A percentile compares a stretch with the other conserved stretches of the same genome.
Conservation (phyloP, 108 stramenopile genomes). For the Fistulifera solaris region DNA sequence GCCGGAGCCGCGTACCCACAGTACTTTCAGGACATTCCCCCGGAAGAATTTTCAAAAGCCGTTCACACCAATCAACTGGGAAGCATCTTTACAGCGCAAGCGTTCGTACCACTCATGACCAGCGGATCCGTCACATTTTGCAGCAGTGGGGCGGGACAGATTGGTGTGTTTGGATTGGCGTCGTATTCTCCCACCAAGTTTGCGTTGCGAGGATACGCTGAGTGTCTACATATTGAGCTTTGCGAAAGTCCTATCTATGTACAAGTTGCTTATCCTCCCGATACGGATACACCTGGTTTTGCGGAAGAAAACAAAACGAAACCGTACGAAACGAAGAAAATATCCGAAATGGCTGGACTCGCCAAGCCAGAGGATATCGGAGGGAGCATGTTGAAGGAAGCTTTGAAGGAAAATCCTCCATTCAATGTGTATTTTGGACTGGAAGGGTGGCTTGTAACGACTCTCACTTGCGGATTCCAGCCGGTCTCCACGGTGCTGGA, state of each 20-base stretch:
- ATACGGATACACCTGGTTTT: conserved; percentile 96
- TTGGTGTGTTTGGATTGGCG: conserved; percentile 76
- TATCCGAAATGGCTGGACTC: conserved; percentile 56
- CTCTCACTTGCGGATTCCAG: conserved; percentile 65
- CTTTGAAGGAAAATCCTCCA: conserved; percentile 39
- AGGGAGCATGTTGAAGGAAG: conserved; percentile 46
- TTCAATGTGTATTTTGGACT: conserved; percentile 66
- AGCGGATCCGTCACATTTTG: conserved; percentile 47
- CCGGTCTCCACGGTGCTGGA: conserved; percentile 45
- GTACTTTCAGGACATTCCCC: conserved; percentile 41
- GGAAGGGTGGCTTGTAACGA: conserved; percentile 80
- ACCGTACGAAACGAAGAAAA: conserved; percentile 62
- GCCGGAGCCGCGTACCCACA: conserved; percentile 66
- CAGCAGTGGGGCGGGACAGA: conserved; percentile 66
- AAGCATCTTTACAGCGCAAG: conserved; percentile 49
- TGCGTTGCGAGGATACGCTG: conserved; percentile 79
- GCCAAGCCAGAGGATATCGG: conserved; percentile 55
- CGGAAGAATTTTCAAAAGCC: conserved; percentile 39
- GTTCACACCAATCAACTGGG: conserved; percentile 74
- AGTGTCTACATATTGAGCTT: conserved; percentile 70
- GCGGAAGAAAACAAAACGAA: conserved; percentile 66
- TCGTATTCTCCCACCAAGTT: conserved; percentile 81
- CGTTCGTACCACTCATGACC: conserved; percentile 73
- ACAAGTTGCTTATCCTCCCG: conserved; percentile 89
- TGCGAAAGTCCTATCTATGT: conserved; percentile 27